These are phyloP conservation scores for Claviceps capensis DNA, from an alignment of 2,329 filamentous ascomycete species.

Conservation along the genomic window DNA sequence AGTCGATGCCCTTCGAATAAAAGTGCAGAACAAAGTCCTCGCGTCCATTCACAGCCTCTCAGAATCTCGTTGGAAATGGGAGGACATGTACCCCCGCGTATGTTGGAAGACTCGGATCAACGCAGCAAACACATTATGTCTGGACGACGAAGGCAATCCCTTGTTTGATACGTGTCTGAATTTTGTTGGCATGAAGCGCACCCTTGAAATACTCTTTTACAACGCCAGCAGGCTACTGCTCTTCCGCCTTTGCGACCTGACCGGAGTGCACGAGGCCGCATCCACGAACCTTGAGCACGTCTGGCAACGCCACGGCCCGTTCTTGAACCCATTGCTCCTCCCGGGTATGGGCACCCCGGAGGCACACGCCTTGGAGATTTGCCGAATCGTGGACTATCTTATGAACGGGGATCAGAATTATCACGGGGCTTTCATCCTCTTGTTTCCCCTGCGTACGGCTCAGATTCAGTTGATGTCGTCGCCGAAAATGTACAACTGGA, in stretches of 20 bases:
- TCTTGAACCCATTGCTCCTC: constrained; percentile 3
- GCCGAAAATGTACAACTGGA: constrained; percentile 4
- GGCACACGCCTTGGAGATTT: constrained; percentile 4
- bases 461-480: background rate
- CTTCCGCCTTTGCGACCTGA: constrained; percentile 1
- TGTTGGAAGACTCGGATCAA: constrained; percentile 4
- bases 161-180: constrained; percentile 4
- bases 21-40: constrained; percentile 2
- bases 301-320: constrained; percentile 3
- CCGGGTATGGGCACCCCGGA: constrained; percentile 2
- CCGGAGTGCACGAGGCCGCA: constrained; percentile 1
- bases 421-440: constrained; percentile 4
- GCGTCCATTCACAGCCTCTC: constrained; percentile 1
- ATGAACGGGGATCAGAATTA: constrained; percentile 5
- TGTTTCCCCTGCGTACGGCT: constrained; percentile 4
- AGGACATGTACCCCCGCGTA: constrained; percentile 4
- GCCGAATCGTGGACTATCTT: constrained; percentile 5
- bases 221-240: constrained; percentile 4
- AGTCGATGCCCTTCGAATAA: background rate
- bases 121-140: constrained; percentile 1
- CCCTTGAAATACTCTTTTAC: constrained; percentile 4
- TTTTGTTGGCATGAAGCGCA: constrained; percentile 5
- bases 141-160: constrained; percentile 4
- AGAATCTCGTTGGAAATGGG: constrained; percentile 4
- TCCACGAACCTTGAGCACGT: background rate